Evolutionary conservation across 345 rosid species (phyloP).

Genomic region (Schrenkiella parvula): DNA sequence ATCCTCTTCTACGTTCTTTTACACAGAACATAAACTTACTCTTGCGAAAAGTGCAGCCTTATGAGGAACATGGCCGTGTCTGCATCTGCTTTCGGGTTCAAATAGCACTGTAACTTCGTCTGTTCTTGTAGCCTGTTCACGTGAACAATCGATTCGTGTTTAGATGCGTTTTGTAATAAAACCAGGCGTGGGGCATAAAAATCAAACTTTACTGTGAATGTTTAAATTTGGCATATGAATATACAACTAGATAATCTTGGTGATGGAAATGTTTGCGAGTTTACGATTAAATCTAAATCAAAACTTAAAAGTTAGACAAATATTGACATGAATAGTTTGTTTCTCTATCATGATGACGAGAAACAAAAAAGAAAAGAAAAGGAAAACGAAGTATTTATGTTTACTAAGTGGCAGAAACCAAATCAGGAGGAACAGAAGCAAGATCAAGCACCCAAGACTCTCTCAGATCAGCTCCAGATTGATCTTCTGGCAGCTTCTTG

Average conservation of each 20-base stretch:
- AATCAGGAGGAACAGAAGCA: conserved; percentile 56
- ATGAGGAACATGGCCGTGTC: neutral
- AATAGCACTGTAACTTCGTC: too few species aligned
- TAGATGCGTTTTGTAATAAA: neutral
- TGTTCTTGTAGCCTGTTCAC: too few species aligned
- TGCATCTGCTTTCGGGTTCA: neutral
- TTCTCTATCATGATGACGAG: conserved; percentile 1
- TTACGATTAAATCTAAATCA: neutral
- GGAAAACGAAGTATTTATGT: neutral
- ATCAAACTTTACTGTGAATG: neutral
- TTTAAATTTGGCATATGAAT: neutral
- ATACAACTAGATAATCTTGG: neutral
- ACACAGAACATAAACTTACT: neutral
- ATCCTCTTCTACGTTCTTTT: neutral
- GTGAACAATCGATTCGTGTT: too few species aligned
- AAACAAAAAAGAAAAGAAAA: neutral
- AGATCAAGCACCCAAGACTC: conserved; percentile 90
- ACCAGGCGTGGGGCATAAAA: neutral
- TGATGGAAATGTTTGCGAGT: neutral
- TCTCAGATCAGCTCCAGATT: conserved; percentile 40
- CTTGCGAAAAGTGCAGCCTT: neutral
- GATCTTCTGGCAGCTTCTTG: conserved; percentile 49
- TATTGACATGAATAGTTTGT: conserved; percentile 5
- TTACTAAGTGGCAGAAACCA: conserved; percentile 24
- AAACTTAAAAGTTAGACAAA: neutral